Conservation (phyloP, 148 eudicot species). For the Tetragonia tetragonoides region DNA sequence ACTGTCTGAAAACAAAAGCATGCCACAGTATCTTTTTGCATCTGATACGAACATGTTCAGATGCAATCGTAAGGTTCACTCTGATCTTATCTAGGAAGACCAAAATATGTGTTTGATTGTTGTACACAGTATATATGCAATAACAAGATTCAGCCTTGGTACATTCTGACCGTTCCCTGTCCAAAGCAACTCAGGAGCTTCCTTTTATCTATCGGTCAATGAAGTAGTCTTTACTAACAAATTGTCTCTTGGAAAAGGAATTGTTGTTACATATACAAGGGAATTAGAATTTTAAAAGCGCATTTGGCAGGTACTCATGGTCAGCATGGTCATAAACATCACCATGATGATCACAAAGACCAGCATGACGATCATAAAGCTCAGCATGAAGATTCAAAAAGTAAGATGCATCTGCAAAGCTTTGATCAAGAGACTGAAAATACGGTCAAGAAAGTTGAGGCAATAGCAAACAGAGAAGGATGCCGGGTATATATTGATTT, state of each 20-base stretch:
- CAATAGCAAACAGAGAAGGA: conserved; percentile 79
- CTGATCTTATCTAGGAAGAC: background rate
- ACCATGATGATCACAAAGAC: conserved; percentile 25
- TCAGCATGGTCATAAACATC: conserved; percentile 4
- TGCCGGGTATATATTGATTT: conserved; percentile 64
- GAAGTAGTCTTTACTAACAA: background rate
- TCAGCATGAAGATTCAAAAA: conserved; percentile 47
- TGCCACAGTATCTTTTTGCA: background rate
- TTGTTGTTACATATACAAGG: background rate
- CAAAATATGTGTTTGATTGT: background rate
- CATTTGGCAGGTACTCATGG: conserved; percentile 28
- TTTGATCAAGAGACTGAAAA: conserved; percentile 86
- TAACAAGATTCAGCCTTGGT: background rate
- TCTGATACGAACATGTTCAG: background rate
- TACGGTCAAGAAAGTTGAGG: conserved; percentile 76
- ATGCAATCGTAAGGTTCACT: background rate
- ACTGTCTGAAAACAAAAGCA: background rate
- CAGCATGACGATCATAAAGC: conserved; percentile 57
- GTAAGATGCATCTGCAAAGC: conserved; percentile 60
- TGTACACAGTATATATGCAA: background rate
- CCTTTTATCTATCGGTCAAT: background rate
- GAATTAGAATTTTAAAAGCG: conserved; percentile 15
- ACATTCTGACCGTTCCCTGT: background rate
- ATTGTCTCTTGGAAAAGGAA: background rate
- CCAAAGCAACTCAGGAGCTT: background rate